Percentiles rank a stretch among this genome's conserved stretches.
Evolutionary conservation across 352 stramenopile genomes (phyloP).

Genomic region (Phytopythium mirpurense): DNA sequence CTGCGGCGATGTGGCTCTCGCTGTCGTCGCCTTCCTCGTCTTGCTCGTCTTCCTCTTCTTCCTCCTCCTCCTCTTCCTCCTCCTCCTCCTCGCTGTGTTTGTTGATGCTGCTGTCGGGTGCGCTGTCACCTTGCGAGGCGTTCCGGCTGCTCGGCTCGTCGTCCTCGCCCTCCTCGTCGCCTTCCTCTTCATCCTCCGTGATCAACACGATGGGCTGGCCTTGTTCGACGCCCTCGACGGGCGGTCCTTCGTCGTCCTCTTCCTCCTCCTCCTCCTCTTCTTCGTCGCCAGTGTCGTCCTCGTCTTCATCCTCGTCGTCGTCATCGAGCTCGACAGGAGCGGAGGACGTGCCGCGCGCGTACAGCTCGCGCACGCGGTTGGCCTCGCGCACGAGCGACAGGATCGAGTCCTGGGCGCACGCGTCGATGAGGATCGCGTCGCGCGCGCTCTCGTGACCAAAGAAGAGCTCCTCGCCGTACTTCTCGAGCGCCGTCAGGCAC

Average conservation of each 20-base stretch:
- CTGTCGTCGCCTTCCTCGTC: slow-evolving; percentile 22
- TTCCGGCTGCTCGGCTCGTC: slow-evolving; percentile 2
- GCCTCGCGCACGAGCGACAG: slow-evolving; percentile 50
- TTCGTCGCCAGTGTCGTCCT: slow-evolving; percentile 43
- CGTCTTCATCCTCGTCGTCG: slow-evolving; percentile 34
- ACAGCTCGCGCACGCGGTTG: slow-evolving; percentile 41
- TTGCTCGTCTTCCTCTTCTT: slow-evolving; percentile 13
- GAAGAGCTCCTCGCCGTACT: slow-evolving; percentile 66
- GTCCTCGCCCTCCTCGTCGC: slow-evolving; percentile 16
- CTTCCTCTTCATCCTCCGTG: slow-evolving; percentile 39
- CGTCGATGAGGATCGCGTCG: slow-evolving; percentile 58
- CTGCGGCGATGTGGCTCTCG: slow-evolving; percentile 19
- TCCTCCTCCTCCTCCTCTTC: slow-evolving; percentile 31
- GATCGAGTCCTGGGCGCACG: slow-evolving; percentile 49
- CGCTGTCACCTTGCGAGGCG: slow-evolving; percentile 8
- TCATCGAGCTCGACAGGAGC: slow-evolving; percentile 56
- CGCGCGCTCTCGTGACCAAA: slow-evolving; percentile 49
- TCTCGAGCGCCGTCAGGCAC: slow-evolving; percentile 53
- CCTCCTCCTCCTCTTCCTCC: slow-evolving; percentile 21
- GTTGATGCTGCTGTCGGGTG: slow-evolving; percentile 5
- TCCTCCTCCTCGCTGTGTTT: slow-evolving; percentile 18
- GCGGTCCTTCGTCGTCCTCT: slow-evolving; percentile 20
- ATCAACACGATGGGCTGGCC: slow-evolving; percentile 48
- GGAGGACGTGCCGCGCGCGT: slow-evolving; percentile 39
- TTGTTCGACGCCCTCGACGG: slow-evolving; percentile 12